Evolutionary conservation across 2,329 filamentous ascomycete species (phyloP).

Genomic region (Rutstroemia sydowiana): DNA sequence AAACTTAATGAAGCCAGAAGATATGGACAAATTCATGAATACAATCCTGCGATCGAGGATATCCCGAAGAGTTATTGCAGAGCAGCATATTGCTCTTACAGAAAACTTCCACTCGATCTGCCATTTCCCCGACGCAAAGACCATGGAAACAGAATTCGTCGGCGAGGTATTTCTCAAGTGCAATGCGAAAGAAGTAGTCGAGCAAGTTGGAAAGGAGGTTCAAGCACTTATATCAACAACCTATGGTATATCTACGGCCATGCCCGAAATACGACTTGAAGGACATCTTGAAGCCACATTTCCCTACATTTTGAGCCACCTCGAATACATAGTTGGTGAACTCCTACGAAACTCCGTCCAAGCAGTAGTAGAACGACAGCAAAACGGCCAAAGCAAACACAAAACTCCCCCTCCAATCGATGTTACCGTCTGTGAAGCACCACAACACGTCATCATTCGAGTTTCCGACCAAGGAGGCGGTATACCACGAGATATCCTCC

Average conservation of each 20-base stretch:
- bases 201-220: constrained; percentile 71
- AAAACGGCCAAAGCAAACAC: constrained; percentile 27
- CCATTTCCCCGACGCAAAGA: constrained; percentile 68
- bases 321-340: constrained; percentile 96
- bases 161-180: constrained; percentile 94
- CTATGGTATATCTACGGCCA: constrained; percentile 60
- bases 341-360: constrained; percentile 92
- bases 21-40: constrained; percentile 92
- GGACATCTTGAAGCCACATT: constrained; percentile 88
- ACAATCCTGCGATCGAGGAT: constrained; percentile 87
- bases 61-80: constrained; percentile 90
- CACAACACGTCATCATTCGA: constrained; percentile 91
- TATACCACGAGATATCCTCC: constrained; percentile 75
- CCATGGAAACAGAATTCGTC: constrained; percentile 68
- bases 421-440: constrained; percentile 87
- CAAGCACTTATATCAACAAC: constrained; percentile 66
- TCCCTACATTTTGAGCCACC: constrained; percentile 89
- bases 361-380: constrained; percentile 72
- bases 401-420: constrained; percentile 71
- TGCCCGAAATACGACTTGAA: constrained; percentile 76
- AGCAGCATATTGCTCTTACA: constrained; percentile 91
- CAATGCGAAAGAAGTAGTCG: constrained; percentile 81
- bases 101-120: constrained; percentile 88
- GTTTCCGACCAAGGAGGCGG: constrained; percentile 95
- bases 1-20: constrained; percentile 68